Evolutionary conservation across 495 filamentous ascomycete species (phyloP).

Genomic region (Aspergillus haitiensis): DNA sequence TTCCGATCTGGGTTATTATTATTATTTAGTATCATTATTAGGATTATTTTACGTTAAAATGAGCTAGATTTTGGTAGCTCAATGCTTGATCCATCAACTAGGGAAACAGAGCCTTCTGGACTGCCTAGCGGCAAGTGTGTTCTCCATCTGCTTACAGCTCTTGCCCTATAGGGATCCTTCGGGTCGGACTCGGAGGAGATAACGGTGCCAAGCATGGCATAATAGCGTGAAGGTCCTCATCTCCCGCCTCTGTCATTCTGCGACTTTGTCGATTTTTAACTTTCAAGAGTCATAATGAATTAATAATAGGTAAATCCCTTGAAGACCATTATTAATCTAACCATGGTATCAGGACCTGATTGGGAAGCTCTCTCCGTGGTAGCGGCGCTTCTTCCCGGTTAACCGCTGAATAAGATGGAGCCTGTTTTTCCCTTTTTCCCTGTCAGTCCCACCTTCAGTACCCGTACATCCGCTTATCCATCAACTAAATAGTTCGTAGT

Average conservation of each 20-base stretch:
- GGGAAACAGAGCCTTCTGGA: background rate
- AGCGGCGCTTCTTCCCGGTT: constrained; percentile 17
- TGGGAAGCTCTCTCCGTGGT: constrained; percentile 23
- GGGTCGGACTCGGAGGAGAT: background rate
- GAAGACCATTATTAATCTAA: constrained; percentile 1
- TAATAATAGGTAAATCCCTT: background rate
- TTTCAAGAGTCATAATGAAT: background rate
- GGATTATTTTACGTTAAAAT: no score
- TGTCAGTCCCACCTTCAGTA: background rate
- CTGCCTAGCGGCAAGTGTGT: background rate
- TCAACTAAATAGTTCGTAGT: background rate
- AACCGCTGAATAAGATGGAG: constrained; percentile 6
- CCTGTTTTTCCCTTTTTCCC: background rate
- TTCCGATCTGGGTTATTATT: no score
- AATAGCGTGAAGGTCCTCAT: background rate
- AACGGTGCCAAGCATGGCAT: background rate
- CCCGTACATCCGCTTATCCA: constrained; percentile 1
- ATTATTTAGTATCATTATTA: no score
- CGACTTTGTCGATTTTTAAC: background rate
- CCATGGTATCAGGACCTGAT: constrained; percentile 14
- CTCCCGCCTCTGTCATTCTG: background rate
- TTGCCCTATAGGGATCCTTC: constrained; percentile 25
- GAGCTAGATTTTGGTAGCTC: constrained; percentile 13
- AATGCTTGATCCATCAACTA: constrained; percentile 24
- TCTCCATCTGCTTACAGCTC: constrained; percentile 1